Evolutionary conservation across 225 moss, liverwort and hornwort species (phyloP), one percentile per base, ranked within the genome.

Genomic region (Neckera pumila): DNA sequence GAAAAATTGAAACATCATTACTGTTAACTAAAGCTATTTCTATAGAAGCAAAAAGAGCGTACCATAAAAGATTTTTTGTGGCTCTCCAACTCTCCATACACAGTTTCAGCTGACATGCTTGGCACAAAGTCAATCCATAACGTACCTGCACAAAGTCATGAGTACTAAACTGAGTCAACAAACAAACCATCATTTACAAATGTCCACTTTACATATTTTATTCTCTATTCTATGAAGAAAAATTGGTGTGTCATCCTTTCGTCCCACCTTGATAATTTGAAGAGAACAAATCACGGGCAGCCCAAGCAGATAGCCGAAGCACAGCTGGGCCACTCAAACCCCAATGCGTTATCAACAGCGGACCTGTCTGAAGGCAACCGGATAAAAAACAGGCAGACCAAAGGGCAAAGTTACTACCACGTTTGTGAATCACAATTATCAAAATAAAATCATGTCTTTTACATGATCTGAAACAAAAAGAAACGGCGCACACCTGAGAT

Each of bases 221-320:
- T 65, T 70, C 70, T 66, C 51, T 70, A 27, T 14, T 67, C 66
- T 45, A 47, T 20, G n/a, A 79, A 70, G 17, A 82, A 90, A 74
- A 38, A 45, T 75, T 80, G 33, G 49, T 43, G 73, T 42, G 86
- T 42, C 49, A 84, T 84, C 60, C 14, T 78, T 60, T 33, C 67
- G 64, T 59, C 80, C 33, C 85, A 96, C 97, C 95, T 95, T 93
- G 91, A 82, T 98, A 98, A 58, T 90, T 90, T 86, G 96, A 95
- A 51, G 95, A 90, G 88, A 92, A 95, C 26, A 98, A 95, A 82
- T 92, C 92, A 80, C 97, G 98, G 45, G 98, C 98, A 79, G 96
- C 98, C 98, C 98, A 98, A 70, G 98, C 98, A 84, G 98, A 98
- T 33, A 98, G 93, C 33, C 96, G 95, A 80, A 98, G 96, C 42